Base-by-base conservation (phyloP, 805 yeast genomes). In the Cyberlindnera mrakii region DNA sequence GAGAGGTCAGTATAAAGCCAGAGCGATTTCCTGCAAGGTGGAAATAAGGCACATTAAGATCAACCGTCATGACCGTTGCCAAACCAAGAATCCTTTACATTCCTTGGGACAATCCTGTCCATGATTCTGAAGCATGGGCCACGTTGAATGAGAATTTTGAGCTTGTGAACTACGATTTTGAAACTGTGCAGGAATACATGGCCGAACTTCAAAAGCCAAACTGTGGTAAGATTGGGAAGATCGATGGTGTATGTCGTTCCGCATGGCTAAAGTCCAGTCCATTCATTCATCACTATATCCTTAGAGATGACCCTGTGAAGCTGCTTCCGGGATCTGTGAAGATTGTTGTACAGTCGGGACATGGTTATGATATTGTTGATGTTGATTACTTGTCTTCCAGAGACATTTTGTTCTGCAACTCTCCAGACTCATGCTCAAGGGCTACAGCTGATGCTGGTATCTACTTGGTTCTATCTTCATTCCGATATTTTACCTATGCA, bases 401-500 rank as follows among this genome's bases (percentile, higher is more conserved):
- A 41, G 62, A 59, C 3, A 55, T 67, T 25, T 35, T 65, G 3
- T 67, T 66, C 39, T 66, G 70, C 44, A 66, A 67, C 49, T 64
- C 70, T 0, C 69, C 72, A 14, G 58, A 65, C 42, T 58, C 64
- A 3, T 65, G 70, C 44, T 48, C 69, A 0, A 58, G 67, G 35
- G 68, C 72, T 2, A 67, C 72, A 11, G 69, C 69, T 5, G 72
- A 67, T 46, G 63, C 65, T 27, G 70, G 70, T 19, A 54, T 63
- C 2, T 57, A 48, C 25, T 43, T 66, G 30, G 57, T 67, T 4
- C 32, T 67, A 9, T 59, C 60, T 19, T 40, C 67, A 2, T 66
- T 64, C 48, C 57, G 71, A 39, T 65, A 66, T 30, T 45, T 64
- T 4, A 62, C 71, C 0, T 65, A 42, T 45, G 70, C 70, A 10